phyloP scores from a whole-genome alignment of 345 rosid species.

The Mangifera indica region DNA sequence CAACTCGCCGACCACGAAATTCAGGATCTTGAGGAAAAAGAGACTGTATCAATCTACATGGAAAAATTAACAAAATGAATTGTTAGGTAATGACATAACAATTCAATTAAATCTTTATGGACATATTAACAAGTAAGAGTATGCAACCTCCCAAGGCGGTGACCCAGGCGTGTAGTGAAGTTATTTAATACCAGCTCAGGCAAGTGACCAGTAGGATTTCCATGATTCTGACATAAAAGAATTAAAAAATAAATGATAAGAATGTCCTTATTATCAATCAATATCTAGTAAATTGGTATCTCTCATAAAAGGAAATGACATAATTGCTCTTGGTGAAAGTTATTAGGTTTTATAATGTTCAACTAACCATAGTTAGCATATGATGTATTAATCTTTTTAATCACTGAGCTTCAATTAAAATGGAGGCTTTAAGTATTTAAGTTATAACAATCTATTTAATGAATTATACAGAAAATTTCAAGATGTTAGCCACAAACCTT shows the following conservation, averaged over 20 bases:
- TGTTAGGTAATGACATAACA: constrained; percentile 9
- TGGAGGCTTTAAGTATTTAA: no score
- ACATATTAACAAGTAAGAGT: constrained; percentile 8
- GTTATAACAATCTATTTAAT: not conserved
- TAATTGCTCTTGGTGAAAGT: not conserved
- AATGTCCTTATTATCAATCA: not conserved
- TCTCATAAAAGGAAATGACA: not conserved
- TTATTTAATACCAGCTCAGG: constrained; percentile 86
- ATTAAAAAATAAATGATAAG: not conserved
- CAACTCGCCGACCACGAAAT: constrained; percentile 87
- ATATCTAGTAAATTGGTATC: not conserved
- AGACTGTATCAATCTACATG: constrained; percentile 65
- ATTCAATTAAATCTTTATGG: not conserved
- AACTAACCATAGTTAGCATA: no score
- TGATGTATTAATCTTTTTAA: no score
- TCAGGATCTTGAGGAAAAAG: constrained; percentile 84
- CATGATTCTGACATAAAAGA: constrained; percentile 60
- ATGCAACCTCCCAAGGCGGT: constrained; percentile 80
- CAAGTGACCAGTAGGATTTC: constrained; percentile 86
- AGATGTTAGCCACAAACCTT: constrained; percentile 46
- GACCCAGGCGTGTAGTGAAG: constrained; percentile 91
- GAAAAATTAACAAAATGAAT: constrained; percentile 9
- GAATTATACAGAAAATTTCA: not conserved
- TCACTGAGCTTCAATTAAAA: no score
- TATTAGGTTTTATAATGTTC: not conserved